These are phyloP conservation scores for Fraxinus baroniana DNA, from an alignment of 305 asterid genomes.

Conservation along the genomic window DNA sequence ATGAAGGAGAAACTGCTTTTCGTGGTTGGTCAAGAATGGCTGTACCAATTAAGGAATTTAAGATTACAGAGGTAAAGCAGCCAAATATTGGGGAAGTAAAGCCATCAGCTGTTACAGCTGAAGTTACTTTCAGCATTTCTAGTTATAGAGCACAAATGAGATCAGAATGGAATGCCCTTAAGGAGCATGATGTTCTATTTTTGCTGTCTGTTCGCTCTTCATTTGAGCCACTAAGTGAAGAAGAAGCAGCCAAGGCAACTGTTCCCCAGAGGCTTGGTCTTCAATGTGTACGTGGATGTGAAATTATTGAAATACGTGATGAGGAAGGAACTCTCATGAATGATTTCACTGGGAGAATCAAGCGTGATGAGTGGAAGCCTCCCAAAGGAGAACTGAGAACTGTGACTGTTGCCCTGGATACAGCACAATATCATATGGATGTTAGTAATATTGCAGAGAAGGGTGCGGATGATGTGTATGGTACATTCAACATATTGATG, in stretches of 20 bases:
- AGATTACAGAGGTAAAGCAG: constrained; percentile 75
- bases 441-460: constrained; percentile 88
- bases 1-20: constrained; percentile 94
- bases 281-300: constrained; percentile 96
- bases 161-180: constrained; percentile 95
- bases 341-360: constrained; percentile 93
- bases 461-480: constrained; percentile 83
- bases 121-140: constrained; percentile 83
- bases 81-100: constrained; percentile 98
- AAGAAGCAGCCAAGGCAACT: constrained; percentile 81
- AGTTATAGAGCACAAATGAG: constrained; percentile 94
- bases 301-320: constrained; percentile 87
- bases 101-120: constrained; percentile 89
- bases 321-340: constrained; percentile 98
- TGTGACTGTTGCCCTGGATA: constrained; percentile 85
- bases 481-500: constrained; percentile 87
- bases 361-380: constrained; percentile 99
- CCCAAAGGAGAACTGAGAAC: constrained; percentile 98
- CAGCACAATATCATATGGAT: constrained; percentile 99
- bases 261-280: constrained; percentile 94
- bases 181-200: constrained; percentile 97
- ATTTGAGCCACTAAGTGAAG: constrained; percentile 86
- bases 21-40: constrained; percentile 99
- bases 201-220: constrained; percentile 81
- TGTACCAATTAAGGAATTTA: constrained; percentile 83